Percentiles rank a stretch among this genome's conserved stretches.
Evolutionary conservation across 192 early-diverging fungal genomes (phyloP).

Genomic region (Mycoemilia scoparia): DNA sequence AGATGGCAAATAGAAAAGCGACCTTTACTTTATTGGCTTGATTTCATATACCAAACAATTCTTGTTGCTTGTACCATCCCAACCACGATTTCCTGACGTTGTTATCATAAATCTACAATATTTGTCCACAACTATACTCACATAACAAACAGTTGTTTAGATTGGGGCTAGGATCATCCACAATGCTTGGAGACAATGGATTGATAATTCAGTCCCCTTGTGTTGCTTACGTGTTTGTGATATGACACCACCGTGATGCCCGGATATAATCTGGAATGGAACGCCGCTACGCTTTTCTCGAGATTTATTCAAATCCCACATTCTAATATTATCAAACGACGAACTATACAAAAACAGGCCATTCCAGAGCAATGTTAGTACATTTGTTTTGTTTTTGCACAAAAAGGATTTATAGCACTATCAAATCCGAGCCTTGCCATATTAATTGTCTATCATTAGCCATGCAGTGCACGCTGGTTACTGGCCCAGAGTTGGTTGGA

Average conservation of each 20-base stretch:
- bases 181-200: background rate
- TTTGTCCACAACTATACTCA: constrained; percentile 39
- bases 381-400: background rate
- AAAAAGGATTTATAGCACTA: background rate
- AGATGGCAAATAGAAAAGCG: too few species aligned
- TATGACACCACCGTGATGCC: constrained; percentile 76
- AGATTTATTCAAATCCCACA: constrained; percentile 63
- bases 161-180: background rate
- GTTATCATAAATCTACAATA: constrained; percentile 70
- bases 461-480: constrained; percentile 54
- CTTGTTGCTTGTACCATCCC: constrained; percentile 79
- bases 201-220: background rate
- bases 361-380: too few species aligned
- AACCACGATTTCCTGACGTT: constrained; percentile 85
- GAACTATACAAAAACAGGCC: constrained; percentile 28
- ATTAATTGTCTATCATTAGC: constrained; percentile 66
- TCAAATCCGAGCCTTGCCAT: constrained; percentile 36
- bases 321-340: constrained; percentile 79
- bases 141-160: too few species aligned
- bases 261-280: constrained; percentile 86
- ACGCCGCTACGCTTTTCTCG: constrained; percentile 26
- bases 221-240: constrained; percentile 50
- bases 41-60: constrained; percentile 74
- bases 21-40: constrained; percentile 18
- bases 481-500: constrained; percentile 76